phyloP scores from a whole-genome alignment of 140 eudicot genomes.

The Eryngium alpinum region DNA sequence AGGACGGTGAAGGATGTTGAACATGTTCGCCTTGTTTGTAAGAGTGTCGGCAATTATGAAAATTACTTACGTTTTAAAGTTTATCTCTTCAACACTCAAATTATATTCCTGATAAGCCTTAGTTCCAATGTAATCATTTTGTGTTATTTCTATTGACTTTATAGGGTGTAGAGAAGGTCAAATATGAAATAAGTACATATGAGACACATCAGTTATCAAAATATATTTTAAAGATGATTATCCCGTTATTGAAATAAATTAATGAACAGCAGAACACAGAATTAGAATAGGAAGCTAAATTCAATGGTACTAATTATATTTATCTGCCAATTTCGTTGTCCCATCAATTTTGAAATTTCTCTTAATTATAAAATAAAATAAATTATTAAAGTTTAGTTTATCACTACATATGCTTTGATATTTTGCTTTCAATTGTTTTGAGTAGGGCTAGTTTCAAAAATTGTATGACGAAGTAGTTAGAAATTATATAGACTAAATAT shows the following conservation, averaged over 20 bases:
- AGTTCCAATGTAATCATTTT: not conserved
- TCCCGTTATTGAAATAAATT: slow-evolving; percentile 33
- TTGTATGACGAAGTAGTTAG: too few relatives aligned
- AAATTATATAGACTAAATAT: too few relatives aligned
- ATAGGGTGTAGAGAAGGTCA: too few relatives aligned
- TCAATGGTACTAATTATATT: slow-evolving; percentile 20
- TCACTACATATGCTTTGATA: too few relatives aligned
- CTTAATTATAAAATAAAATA: not conserved
- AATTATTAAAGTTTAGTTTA: too few relatives aligned
- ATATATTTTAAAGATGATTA: not conserved
- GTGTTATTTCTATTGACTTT: too few relatives aligned
- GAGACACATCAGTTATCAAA: too few relatives aligned
- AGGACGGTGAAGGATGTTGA: slow-evolving; percentile 49
- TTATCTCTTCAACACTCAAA: slow-evolving; percentile 10
- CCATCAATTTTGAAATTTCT: not conserved
- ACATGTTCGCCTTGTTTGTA: slow-evolving; percentile 70
- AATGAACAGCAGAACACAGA: not conserved
- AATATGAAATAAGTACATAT: too few relatives aligned
- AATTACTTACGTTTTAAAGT: slow-evolving; percentile 51
- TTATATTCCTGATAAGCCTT: not conserved
- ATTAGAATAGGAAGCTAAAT: slow-evolving; percentile 39
- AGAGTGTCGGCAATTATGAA: slow-evolving; percentile 68
- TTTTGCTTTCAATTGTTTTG: too few relatives aligned
- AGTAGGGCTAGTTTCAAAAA: too few relatives aligned
- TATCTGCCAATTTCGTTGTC: not conserved